A percentile compares a stretch with the other conserved stretches of the same genome.
phyloP scores from a whole-genome alignment of 1,284 basidiomycete genomes.

The Puccinia hordei region DNA sequence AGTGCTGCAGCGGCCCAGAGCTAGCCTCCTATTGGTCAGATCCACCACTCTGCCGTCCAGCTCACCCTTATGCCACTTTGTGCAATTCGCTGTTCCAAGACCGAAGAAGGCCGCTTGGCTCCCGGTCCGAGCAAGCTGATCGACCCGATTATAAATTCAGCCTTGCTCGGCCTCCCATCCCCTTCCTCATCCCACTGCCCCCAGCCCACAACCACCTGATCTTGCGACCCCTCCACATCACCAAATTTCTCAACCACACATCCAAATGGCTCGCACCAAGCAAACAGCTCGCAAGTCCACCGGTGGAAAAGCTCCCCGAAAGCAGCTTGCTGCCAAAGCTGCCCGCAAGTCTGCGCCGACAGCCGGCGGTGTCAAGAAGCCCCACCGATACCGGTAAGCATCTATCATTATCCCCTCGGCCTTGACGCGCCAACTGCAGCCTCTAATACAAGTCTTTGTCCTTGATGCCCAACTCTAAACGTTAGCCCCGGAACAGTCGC shows the following conservation, averaged over 20 bases:
- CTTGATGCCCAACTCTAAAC: no score
- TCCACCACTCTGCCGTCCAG: no score
- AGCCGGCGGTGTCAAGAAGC: conserved; percentile 61
- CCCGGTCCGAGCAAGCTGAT: no score
- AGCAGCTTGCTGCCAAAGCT: conserved; percentile 65
- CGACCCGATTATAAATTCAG: neutral
- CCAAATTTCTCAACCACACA: neutral
- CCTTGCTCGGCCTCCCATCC: neutral
- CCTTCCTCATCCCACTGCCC: no score
- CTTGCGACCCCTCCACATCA: neutral
- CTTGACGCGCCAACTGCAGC: no score
- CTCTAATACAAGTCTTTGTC: no score
- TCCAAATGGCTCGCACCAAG: conserved; percentile 57
- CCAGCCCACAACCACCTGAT: no score
- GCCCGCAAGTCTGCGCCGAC: conserved; percentile 63
- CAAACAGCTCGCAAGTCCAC: conserved; percentile 71
- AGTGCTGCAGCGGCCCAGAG: neutral
- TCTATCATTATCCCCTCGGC: no score
- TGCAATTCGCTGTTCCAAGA: no score
- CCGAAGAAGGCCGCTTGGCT: no score
- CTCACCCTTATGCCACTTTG: no score
- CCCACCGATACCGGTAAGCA: conserved; percentile 62
- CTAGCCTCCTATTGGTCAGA: neutral
- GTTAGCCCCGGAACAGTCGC: conserved; percentile 57
- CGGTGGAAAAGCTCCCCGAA: conserved; percentile 63